phyloP scores from a whole-genome alignment of 805 yeast genomes.

The Wickerhamomyces canadensis region DNA sequence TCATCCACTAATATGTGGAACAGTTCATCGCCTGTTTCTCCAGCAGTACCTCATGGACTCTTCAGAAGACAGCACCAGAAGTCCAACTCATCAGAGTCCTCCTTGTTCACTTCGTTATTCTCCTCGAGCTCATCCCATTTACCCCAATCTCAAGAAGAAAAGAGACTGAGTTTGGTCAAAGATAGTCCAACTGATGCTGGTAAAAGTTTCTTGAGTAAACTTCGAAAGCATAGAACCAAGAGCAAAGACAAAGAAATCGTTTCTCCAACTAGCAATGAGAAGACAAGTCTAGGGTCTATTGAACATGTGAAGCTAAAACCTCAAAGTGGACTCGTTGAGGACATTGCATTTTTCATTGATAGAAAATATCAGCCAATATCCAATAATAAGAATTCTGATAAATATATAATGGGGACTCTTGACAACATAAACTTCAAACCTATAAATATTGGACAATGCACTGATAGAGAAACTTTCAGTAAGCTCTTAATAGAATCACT shows the following conservation, averaged over 20 bases:
- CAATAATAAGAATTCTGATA: slow-evolving; percentile 26
- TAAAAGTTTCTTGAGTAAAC: slow-evolving; percentile 17
- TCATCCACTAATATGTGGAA: slow-evolving; percentile 21
- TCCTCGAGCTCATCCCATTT: slow-evolving; percentile 29
- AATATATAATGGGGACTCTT: slow-evolving; percentile 51
- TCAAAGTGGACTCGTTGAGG: slow-evolving; percentile 5
- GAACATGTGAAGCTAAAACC: slow-evolving; percentile 4
- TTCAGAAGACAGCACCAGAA: slow-evolving; percentile 64
- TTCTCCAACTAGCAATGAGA: slow-evolving; percentile 12
- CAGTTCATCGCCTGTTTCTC: slow-evolving; percentile 30
- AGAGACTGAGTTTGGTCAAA: slow-evolving; percentile 6
- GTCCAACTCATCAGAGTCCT: slow-evolving; percentile 55
- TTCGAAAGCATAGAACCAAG: slow-evolving; percentile 14
- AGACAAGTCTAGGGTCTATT: slow-evolving; percentile 8
- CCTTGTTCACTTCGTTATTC: slow-evolving; percentile 33
- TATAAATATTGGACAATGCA: slow-evolving; percentile 32
- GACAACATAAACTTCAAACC: slow-evolving; percentile 56
- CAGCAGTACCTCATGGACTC: slow-evolving; percentile 34
- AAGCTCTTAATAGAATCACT: slow-evolving; percentile 33
- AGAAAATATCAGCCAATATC: slow-evolving; percentile 34
- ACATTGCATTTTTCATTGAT: slow-evolving; percentile 23
- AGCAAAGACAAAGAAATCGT: slow-evolving; percentile 11
- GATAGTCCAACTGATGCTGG: slow-evolving; percentile 11
- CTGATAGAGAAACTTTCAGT: slow-evolving; percentile 34
- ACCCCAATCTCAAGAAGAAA: slow-evolving; percentile 15